Evolutionary conservation across 768 basidiomycete genomes (phyloP).

Genomic region (Pleurotus ostreatus): DNA sequence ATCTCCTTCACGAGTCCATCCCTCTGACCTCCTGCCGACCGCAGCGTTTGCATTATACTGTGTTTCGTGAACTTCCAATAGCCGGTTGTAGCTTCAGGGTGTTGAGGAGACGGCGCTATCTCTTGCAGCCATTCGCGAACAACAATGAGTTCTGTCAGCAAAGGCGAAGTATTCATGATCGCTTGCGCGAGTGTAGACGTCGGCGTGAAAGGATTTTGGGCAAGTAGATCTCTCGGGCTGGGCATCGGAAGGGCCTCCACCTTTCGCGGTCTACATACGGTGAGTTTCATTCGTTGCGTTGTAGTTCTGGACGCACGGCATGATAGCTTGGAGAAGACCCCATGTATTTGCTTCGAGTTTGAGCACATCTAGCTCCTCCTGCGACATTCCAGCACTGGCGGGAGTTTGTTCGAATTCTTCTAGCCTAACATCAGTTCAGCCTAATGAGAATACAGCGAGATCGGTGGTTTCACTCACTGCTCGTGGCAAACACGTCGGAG

Average conservation of each 20-base stretch:
- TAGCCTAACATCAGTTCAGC: slow-evolving; percentile 31
- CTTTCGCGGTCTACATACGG: slow-evolving; percentile 47
- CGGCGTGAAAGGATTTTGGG: slow-evolving; percentile 79
- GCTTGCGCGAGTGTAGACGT: slow-evolving; percentile 71
- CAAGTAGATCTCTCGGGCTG: slow-evolving; percentile 51
- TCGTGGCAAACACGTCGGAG: slow-evolving; percentile 48
- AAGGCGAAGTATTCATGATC: slow-evolving; percentile 61
- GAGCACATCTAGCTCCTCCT: slow-evolving; percentile 57
- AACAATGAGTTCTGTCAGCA: slow-evolving; percentile 72
- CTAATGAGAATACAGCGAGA: background rate
- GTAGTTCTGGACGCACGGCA: slow-evolving; percentile 50
- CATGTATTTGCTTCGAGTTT: slow-evolving; percentile 80
- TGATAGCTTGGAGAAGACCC: slow-evolving; percentile 72
- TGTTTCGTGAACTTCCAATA: slow-evolving; percentile 86
- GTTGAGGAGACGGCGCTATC: slow-evolving; percentile 53
- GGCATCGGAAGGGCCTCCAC: slow-evolving; percentile 45
- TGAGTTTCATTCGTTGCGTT: background rate
- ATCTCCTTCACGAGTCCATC: slow-evolving; percentile 59
- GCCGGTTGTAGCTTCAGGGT: slow-evolving; percentile 72
- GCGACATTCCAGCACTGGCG: slow-evolving; percentile 27
- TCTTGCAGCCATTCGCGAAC: slow-evolving; percentile 90
- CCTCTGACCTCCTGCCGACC: slow-evolving; percentile 40
- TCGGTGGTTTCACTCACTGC: slow-evolving; percentile 39
- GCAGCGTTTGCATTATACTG: slow-evolving; percentile 59
- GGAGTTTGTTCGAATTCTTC: slow-evolving; percentile 43